Evolutionary conservation across 2,329 filamentous ascomycete species (phyloP), one percentile per base, ranked within the genome.

Genomic region (Colletotrichum sp.): DNA sequence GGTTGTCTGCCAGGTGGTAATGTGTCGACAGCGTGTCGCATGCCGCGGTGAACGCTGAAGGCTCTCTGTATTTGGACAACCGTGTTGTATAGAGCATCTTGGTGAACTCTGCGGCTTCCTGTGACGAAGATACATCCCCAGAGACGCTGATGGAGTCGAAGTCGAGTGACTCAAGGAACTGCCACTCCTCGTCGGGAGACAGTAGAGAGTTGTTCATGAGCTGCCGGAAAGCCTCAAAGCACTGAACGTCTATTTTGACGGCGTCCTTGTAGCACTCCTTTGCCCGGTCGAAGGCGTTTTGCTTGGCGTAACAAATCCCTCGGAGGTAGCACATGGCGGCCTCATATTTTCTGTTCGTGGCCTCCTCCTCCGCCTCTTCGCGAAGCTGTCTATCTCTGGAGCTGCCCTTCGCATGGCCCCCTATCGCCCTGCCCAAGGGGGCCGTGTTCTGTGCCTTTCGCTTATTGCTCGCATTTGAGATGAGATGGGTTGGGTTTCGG

Each of bases 221-320:
- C 86, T 98, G 96, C 79, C 98, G 96, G 81, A 99, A 98, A 1
- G 97, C 97, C 84, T 99, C 97, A 81, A 98, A 98, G 84, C 97
- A 99, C 83, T 98, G 96, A 5, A 98, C 96, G 81, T 99, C 97
- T 80, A 99, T 98, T 75, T 94, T 92, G 59, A 98, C 95, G 3
- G 97, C 97, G 79, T 98, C 95, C 86, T 98, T 98, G 88, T 98
- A 99, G 85, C 97, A 98, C 79, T 98, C 96, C 83, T 98, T 98
- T 66, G 97, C 97, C 38, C 95, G 93, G 82, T 99, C 97, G 79
- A 98, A 98, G 31, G 96, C 94, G 83, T 98, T 99, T 82, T 98
- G 95, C 84, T 98, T 98, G 8, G 97, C 96, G 82, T 95, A 98
- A 87, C 97, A 98, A 64, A 98, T 90, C 7, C 97, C 97, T 29